A percentile compares a stretch with the other conserved stretches of the same genome.
phyloP scores from a whole-genome alignment of 352 stramenopile species.

The Plasmopara muralis region DNA sequence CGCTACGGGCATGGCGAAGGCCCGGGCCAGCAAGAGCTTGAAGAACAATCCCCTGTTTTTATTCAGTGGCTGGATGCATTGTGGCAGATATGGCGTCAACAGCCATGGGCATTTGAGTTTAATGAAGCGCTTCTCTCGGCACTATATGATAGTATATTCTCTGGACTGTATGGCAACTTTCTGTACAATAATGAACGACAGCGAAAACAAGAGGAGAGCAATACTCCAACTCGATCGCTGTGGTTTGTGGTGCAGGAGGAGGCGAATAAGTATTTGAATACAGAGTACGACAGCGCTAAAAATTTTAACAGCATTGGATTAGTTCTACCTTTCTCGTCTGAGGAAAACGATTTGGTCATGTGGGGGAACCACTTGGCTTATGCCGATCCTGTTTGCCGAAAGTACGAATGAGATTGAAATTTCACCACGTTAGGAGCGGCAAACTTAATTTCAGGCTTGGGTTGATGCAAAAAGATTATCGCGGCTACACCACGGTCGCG shows the following conservation, averaged over 20 bases:
- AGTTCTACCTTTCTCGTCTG: slow-evolving; percentile 69
- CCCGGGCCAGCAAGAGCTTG: slow-evolving; percentile 89
- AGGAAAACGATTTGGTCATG: slow-evolving; percentile 78
- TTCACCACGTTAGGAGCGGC: neutral
- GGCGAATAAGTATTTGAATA: slow-evolving; percentile 68
- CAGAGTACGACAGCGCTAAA: slow-evolving; percentile 76
- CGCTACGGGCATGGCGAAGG: slow-evolving; percentile 93
- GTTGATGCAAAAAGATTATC: neutral
- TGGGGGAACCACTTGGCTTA: slow-evolving; percentile 79
- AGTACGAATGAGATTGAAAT: slow-evolving; percentile 52
- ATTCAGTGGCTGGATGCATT: slow-evolving; percentile 98
- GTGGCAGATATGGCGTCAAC: slow-evolving; percentile 96
- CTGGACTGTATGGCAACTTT: slow-evolving; percentile 95
- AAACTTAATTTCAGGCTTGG: neutral
- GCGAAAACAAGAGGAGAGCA: slow-evolving; percentile 53
- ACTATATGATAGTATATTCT: slow-evolving; percentile 95
- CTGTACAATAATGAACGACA: slow-evolving; percentile 95
- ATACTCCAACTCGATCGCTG: slow-evolving; percentile 55
- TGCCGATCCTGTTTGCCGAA: slow-evolving; percentile 78
- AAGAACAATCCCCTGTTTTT: slow-evolving; percentile 98
- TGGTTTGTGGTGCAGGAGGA: slow-evolving; percentile 61
- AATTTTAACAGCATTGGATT: slow-evolving; percentile 84
- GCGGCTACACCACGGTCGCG: neutral
- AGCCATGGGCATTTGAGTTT: slow-evolving; percentile 98
- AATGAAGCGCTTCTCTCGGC: slow-evolving; percentile 88